Evolutionary conservation across 2,329 filamentous ascomycete species (phyloP), one percentile per base, ranked within the genome.

Genomic region (Paecilomyces dactylethromorphus): DNA sequence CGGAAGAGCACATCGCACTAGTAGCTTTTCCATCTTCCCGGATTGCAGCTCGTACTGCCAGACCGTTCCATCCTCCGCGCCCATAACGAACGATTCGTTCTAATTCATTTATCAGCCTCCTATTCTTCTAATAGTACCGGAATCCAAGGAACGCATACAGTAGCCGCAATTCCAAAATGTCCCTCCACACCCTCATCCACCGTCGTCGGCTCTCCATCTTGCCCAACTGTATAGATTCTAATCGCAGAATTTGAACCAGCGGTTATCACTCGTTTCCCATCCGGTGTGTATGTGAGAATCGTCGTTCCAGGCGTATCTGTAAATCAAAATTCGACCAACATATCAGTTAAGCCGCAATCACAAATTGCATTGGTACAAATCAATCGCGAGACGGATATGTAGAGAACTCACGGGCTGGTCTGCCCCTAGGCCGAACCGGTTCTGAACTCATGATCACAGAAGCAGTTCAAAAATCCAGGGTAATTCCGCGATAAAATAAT

Each of bases 11-110:
- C 88, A 90, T 63, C 94, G 87, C 26, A 92, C 83, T 55, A 99
- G 83, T 64, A 95, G 89, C 60, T 88, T 87, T 62, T 96, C 90
- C 76, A 95, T 91, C 59, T 72, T 69, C 13, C 76, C 77, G 2
- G 84, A 85, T 58, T 84, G 81, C 55, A 97, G 82, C n/a, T 89
- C 90, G 79, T 95, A 99, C 67, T 92, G 86, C 79, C 89, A 96
- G 68, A 99, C 91, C n/a, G 89, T 94, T 69, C 95, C 94, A 76
- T 97, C 92, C 74, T 99, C 93, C 21, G 91, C 90, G 29, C 92
- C 94, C 62, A 91, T 87, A 52, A 97, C 85, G 71, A 97, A 96
- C 74, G 90, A 92, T 60, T 89, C 85, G 69, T 93, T 85, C 84
- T 87, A 63, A 49, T 22, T 18, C 22, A n/a, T 15, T 18, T 12